Evolutionary conservation across 768 basidiomycete species (phyloP).

Genomic region (Collybia nuda): DNA sequence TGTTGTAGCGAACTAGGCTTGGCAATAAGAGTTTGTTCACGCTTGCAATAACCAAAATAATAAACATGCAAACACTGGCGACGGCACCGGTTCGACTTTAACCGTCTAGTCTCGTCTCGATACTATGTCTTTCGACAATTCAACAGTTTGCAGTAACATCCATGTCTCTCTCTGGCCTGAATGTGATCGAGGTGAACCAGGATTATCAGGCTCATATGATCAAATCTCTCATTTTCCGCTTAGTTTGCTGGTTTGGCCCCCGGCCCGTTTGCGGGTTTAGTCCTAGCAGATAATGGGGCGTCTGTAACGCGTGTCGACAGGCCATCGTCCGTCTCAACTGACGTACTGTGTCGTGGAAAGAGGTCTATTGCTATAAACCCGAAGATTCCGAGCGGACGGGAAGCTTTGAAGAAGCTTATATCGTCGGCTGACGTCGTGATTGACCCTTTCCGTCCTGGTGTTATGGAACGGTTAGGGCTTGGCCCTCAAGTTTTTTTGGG

Average conservation of each 20-base stretch:
- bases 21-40: not conserved
- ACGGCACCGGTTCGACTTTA: not conserved
- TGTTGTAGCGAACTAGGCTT: too few relatives aligned
- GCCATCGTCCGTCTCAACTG: constrained; percentile 41
- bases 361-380: constrained; percentile 72
- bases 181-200: constrained; percentile 21
- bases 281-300: constrained; percentile 81
- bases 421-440: constrained; percentile 74
- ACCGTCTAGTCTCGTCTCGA: not conserved
- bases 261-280: constrained; percentile 74
- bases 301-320: constrained; percentile 75
- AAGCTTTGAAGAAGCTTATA: constrained; percentile 57
- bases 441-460: constrained; percentile 83
- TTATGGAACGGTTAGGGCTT: constrained; percentile 74
- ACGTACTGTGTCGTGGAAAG: constrained; percentile 70
- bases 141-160: too few relatives aligned
- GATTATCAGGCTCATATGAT: not conserved
- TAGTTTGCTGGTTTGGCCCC: constrained; percentile 85
- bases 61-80: not conserved
- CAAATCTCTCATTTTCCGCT: not conserved
- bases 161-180: constrained; percentile 20
- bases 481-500: constrained; percentile 76
- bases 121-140: too few relatives aligned
- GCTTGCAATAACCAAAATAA: not conserved
- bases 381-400: constrained; percentile 59